Evolutionary conservation across 257 asterid genomes (phyloP).

Genomic region (Gentiana straminea): DNA sequence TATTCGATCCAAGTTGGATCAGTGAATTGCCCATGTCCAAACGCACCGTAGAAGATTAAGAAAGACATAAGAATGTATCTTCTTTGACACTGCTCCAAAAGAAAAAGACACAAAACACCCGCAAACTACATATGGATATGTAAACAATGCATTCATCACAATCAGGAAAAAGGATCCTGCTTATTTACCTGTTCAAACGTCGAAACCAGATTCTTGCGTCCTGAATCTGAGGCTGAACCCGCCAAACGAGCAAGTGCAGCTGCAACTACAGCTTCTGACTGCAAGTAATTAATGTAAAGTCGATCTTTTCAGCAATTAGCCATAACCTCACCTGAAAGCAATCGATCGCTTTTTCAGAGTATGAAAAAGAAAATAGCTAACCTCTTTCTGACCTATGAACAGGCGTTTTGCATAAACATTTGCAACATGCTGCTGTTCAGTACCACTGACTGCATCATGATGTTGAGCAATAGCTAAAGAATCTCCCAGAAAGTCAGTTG

Average conservation of each 20-base stretch:
- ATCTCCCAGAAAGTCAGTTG: conserved; percentile 66
- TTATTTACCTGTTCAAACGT: conserved; percentile 56
- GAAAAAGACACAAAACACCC: too few species aligned
- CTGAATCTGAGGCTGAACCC: conserved; percentile 35
- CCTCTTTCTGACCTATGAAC: conserved; percentile 86
- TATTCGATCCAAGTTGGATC: too few species aligned
- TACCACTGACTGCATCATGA: conserved; percentile 95
- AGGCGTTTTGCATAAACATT: conserved; percentile 92
- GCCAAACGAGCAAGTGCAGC: conserved; percentile 68
- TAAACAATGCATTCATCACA: background rate
- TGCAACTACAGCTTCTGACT: conserved; percentile 76
- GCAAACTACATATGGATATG: background rate
- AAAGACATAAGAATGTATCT: too few species aligned
- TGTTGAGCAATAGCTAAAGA: conserved; percentile 90
- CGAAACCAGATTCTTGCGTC: conserved; percentile 33
- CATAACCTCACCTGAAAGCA: background rate
- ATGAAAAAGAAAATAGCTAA: conserved; percentile 14
- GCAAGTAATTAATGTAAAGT: conserved; percentile 16
- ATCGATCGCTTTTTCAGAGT: background rate
- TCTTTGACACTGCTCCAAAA: too few species aligned
- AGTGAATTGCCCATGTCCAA: too few species aligned
- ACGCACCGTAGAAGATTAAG: too few species aligned
- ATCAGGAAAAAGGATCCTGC: background rate
- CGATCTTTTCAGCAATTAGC: too few species aligned
- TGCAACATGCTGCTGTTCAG: conserved; percentile 92